phyloP scores from a whole-genome alignment of 2,329 filamentous ascomycete species.

The Colletotrichum scovillei region DNA sequence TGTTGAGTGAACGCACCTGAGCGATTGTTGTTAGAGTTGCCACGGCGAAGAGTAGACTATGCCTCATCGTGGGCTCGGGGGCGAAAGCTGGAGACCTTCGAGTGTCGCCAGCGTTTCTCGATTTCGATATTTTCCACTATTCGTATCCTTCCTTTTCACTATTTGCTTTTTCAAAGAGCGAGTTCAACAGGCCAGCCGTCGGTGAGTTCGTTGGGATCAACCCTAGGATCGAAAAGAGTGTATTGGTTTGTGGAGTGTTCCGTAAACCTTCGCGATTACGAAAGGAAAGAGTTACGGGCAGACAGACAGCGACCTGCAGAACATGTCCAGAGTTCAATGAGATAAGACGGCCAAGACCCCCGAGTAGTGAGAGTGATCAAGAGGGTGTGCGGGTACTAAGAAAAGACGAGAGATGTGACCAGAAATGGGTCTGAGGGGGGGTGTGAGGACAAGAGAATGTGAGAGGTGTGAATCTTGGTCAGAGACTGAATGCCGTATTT shows the following conservation, averaged over 20 bases:
- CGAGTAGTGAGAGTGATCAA: conserved; percentile 28
- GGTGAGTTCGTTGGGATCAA: conserved; percentile 41
- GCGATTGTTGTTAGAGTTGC: conserved; percentile 35
- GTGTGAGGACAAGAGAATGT: conserved; percentile 11
- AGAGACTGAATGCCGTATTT: conserved; percentile 29
- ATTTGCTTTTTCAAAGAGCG: conserved; percentile 23
- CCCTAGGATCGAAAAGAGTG: conserved; percentile 36
- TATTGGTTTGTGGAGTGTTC: conserved; percentile 12
- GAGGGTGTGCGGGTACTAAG: conserved; percentile 29
- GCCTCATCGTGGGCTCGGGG: conserved; percentile 38
- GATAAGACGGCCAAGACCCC: conserved; percentile 31
- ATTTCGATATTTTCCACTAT: neutral
- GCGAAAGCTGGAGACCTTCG: conserved; percentile 29
- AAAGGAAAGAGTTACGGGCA: conserved; percentile 16
- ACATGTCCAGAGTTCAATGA: conserved; percentile 27
- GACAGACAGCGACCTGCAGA: conserved; percentile 23
- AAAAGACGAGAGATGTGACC: conserved; percentile 15
- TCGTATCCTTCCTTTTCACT: neutral
- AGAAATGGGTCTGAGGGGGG: conserved; percentile 6
- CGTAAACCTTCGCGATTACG: conserved; percentile 23
- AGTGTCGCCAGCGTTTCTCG: conserved; percentile 31
- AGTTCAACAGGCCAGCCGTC: conserved; percentile 44
- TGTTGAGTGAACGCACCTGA: conserved; percentile 33
- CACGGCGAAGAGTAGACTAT: conserved; percentile 34
- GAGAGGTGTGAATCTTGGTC: conserved; percentile 14